Base-by-base conservation (phyloP, 345 rosid species). In the Pistacia atlantica region DNA sequence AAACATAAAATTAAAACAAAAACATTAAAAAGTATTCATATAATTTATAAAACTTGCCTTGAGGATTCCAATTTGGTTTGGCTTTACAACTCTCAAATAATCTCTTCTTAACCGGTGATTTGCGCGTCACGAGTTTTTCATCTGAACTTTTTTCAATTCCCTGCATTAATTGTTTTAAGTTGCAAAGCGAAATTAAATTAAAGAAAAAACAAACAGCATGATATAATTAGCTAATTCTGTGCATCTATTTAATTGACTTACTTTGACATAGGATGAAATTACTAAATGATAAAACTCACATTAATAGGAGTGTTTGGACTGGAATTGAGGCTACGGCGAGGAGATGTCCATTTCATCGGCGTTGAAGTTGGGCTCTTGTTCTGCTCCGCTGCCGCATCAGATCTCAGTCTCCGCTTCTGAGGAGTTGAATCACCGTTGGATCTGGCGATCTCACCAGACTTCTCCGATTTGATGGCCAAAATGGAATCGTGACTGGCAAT, bases 61-160 rank as follows among this genome's bases (percentile, higher is more conserved):
- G 89, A 1, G 92, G 98, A 71, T 89, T 84, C 95, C 97, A 95
- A 49, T 77, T 79, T 18, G 71, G 74, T 65, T 87, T 81, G 10
- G 71, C 75, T 3, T 67, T 56, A 20, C 80, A 77, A 77, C 77
- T 66, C 71, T 77, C 72, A 3, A 75, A 75, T 59, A 83, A 67
- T 31, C 65, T 70, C 77, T 80, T 74, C 55, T 74, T 73, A 12
- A 33, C 85, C 0, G 81, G 80, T 2, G 83, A 83, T 77, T 65
- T 77, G 72, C 66, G 51, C 51, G 25, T 82, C 6, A 17, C 8
- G 13, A 51, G 45, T 1, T 75, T 71, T 18, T 62, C 83, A 5
- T 69, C 66, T 42, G 65, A 71, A 57, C 78, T 86, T 66, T 79
- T 80, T 61, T 79, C 77, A 71, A 67, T 54, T 71, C 68, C 83